Conservation (phyloP, 2,329 filamentous ascomycete genomes). For the Monilinia fructicola region DNA sequence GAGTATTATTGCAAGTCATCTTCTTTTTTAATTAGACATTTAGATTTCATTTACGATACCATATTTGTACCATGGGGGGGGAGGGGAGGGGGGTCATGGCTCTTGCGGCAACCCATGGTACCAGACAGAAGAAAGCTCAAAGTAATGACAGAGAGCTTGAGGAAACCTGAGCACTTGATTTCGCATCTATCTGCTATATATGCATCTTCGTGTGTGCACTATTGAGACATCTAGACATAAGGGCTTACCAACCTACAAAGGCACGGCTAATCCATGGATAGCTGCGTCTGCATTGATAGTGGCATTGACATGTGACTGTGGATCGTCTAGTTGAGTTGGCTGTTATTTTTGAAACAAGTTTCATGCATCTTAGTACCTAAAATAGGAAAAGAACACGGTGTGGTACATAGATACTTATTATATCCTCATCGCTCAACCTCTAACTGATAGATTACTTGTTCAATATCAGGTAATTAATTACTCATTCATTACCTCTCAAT, state of each 20-base stretch:
- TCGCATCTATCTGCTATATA: no score
- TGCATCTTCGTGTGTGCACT: background rate
- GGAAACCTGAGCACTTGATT: no score
- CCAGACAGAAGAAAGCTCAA: background rate
- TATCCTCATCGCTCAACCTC: conserved; percentile 1
- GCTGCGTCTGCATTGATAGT: background rate
- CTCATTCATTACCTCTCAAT: background rate
- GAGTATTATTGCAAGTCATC: background rate
- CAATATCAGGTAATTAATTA: no score
- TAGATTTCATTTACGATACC: conserved; percentile 4
- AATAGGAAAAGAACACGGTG: background rate
- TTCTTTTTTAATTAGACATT: conserved; percentile 12
- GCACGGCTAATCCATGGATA: conserved; percentile 5
- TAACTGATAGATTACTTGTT: background rate
- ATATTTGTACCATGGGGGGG: background rate
- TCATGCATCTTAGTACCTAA: conserved; percentile 4
- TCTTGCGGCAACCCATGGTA: background rate
- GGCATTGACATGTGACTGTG: conserved; percentile 21
- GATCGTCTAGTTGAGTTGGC: conserved; percentile 16
- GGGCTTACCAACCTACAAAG: background rate
- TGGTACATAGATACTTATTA: background rate
- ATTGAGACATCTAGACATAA: background rate
- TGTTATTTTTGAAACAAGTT: conserved; percentile 11
- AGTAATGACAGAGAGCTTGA: background rate
- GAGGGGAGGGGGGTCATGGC: background rate